Conservation (phyloP, 2,329 filamentous ascomycete genomes). For the Tolypocladium endophyticum region DNA sequence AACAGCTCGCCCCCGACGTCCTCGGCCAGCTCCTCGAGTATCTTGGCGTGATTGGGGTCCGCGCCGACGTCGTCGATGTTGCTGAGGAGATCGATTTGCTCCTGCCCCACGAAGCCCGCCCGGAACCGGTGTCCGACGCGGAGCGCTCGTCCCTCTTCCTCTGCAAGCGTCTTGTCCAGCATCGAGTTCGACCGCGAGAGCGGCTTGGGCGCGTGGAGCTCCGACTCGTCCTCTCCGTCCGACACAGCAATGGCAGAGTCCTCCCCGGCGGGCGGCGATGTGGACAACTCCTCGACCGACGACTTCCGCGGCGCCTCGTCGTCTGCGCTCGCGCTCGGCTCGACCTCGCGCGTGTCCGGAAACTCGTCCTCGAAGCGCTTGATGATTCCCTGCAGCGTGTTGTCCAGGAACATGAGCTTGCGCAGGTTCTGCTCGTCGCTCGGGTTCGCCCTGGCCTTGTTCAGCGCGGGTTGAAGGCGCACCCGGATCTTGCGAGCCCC, state of each 20-base stretch:
- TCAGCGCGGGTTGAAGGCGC: constrained; percentile 72
- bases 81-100: constrained; percentile 39
- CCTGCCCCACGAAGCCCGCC: constrained; percentile 37
- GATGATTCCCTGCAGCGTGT: constrained; percentile 84
- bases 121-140: constrained; percentile 48
- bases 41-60: constrained; percentile 37
- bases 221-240: constrained; percentile 39
- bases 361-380: constrained; percentile 94
- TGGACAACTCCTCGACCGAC: constrained; percentile 10
- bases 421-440: constrained; percentile 69
- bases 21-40: constrained; percentile 53
- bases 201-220: constrained; percentile 27
- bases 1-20: constrained; percentile 51
- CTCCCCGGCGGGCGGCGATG: constrained; percentile 15
- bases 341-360: constrained; percentile 61
- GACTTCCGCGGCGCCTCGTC: constrained; percentile 6
- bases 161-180: constrained; percentile 40
- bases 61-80: constrained; percentile 37
- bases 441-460: constrained; percentile 57
- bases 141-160: constrained; percentile 47
- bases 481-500: constrained; percentile 82
- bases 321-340: background rate
- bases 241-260: constrained; percentile 28
- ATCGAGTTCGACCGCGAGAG: constrained; percentile 43
- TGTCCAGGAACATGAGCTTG: constrained; percentile 77